Evolutionary conservation across 495 filamentous ascomycete genomes (phyloP), one percentile per base, ranked within the genome.

Genomic region (Lasiosphaeriaceae sp.): DNA sequence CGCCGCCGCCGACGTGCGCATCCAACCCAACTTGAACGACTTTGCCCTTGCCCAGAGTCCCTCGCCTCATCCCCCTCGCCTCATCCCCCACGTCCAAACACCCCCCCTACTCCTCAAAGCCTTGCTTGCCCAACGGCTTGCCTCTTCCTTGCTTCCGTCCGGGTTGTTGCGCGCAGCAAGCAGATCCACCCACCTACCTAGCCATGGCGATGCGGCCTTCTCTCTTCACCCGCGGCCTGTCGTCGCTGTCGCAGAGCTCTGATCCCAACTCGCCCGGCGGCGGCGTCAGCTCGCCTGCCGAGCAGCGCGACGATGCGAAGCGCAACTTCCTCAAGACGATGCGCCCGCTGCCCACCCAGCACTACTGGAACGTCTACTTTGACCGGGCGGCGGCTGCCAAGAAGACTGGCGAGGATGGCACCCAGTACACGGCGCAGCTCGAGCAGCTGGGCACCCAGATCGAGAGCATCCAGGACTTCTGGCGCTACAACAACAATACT

Each of bases 401-500:
- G 69, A 74, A 26, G 45, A 31, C 43, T 41, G 31, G 17, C 44
- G 50, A 44, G 21, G 29, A 22, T n/a, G 47, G 31, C 46, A 66
- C 60, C 55, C 70, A 69, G 52, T 92, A 89, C 73, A 78, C 80
- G 56, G 81, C 78, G 43, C 81, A 85, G 55, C 80, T 90, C 20
- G 88, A 85, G 62, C 77, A 86, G 60, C 74, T 91, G 1, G 81
- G 83, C 60, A 74, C 82, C 44, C 84, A 83, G 66, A 86, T 92
- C 71, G 79, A 85, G 70, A 86, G 85, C 60, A 83, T 90, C 60
- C 83, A 89, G 67, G 85, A 87, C 59, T 96, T 96, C 74, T 96
- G 90, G 88, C 83, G 89, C 55, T 86, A 92, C 71, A 85, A 87
- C 75, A 96, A 96, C 74, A 94, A 96, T 71, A 91, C 89, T 51